Base-by-base conservation (phyloP, 805 yeast species). In the Barnettozyma populi region DNA sequence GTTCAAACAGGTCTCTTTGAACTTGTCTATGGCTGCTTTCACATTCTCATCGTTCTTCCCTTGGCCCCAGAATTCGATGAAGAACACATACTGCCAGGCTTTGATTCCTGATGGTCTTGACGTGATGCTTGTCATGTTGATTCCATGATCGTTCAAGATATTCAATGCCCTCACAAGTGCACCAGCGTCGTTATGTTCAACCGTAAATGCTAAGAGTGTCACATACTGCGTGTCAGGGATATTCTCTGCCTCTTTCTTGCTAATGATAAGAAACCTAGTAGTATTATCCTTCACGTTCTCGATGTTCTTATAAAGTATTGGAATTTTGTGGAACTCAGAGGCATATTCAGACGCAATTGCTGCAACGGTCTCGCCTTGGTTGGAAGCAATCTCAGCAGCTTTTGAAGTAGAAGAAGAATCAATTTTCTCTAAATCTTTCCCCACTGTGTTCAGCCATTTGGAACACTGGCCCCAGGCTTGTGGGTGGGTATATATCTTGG, bases 391-490 rank as follows among this genome's bases (percentile, higher is more conserved):
- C 52, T 80, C 80, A 0, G 94, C 97, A 1, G 97, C 98, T 55
- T 77, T 78, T 0, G 96, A 84, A 0, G 98, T 92, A 0, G 97
- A 88, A 2, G 76, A 72, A 2, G 83, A 73, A 64, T 90, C 96
- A 16, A 85, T 71, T 50, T 67, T 73, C 44, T 73, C 74, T 31
- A 76, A 69, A 20, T 63, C 57, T 14, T 68, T 65, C 35, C 69
- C 52, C 52, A 50, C 44, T 13, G 45, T 52, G 18, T 69, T 60
- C 37, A 86, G 61, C 69, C 86, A 94, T 20, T 69, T 63, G 3
- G 75, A 69, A 43, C 87, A 83, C 63, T 92, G 99, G 9, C 97
- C 95, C 99, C 99, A 92, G 0, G 90, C 99, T 64, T 92, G 99
- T 2, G 99, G 97, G 66, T 92, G 99, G 3, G 97, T 86, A 67